These are phyloP conservation scores for Rhodomyrtus psidioides DNA, from an alignment of 441 rosid genomes.

Conservation along the genomic window DNA sequence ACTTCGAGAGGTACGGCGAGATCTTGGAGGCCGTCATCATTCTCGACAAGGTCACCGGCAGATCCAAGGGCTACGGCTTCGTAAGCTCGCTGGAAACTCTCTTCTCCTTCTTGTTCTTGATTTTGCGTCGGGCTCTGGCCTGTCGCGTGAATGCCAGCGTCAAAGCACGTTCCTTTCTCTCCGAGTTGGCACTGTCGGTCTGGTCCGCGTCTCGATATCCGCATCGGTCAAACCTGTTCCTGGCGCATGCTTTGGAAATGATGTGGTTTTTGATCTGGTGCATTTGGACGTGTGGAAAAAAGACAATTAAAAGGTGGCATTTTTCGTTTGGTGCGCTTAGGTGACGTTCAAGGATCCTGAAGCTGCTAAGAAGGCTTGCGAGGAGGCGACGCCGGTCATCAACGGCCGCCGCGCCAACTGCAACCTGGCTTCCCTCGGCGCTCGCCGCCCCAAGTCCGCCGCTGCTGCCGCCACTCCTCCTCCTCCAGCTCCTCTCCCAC, in stretches of 20 bases:
- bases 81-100: constrained; percentile 21
- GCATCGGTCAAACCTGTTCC: not conserved
- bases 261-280: not conserved
- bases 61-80: constrained; percentile 98
- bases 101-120: not conserved
- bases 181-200: not conserved
- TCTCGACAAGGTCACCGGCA: constrained; percentile 72
- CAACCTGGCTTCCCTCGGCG: constrained; percentile 84
- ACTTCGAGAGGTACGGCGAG: constrained; percentile 78
- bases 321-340: constrained; percentile 13
- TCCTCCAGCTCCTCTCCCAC: constrained; percentile 6
- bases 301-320: not conserved
- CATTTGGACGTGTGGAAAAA: not conserved
- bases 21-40: constrained; percentile 92
- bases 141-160: not conserved
- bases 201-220: not conserved
- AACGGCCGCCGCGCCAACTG: constrained; percentile 93
- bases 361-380: constrained; percentile 77
- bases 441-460: constrained; percentile 55
- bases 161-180: not conserved
- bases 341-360: constrained; percentile 86
- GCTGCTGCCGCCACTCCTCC: constrained; percentile 12
- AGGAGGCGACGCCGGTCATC: constrained; percentile 69
- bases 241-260: not conserved
- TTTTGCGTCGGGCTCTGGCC: not conserved